These are phyloP conservation scores for Aureobasidium sp. DNA, from an alignment of 2,329 filamentous ascomycete species.

Conservation along the genomic window DNA sequence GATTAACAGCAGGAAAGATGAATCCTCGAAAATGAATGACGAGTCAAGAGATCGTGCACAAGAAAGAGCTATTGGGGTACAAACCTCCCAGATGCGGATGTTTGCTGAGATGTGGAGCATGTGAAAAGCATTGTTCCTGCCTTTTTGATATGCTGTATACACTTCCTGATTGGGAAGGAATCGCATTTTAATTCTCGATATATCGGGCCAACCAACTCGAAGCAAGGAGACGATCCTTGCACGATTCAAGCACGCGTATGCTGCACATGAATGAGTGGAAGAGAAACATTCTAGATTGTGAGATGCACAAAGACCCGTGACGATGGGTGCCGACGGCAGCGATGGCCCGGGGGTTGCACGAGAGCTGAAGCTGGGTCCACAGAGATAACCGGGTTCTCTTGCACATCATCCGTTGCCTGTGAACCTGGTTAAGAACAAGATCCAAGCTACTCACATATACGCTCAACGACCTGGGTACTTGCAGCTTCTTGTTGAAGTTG, in stretches of 20 bases:
- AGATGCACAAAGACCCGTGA: constrained; percentile 2
- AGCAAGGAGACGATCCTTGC: neutral
- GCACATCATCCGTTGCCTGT: neutral
- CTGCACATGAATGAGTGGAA: neutral
- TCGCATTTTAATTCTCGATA: neutral
- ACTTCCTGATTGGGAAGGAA: neutral
- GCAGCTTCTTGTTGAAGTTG: neutral
- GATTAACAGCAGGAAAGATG: neutral
- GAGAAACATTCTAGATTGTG: neutral
- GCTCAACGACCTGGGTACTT: neutral
- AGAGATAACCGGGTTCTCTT: constrained; percentile 1
- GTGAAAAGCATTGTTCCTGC: neutral
- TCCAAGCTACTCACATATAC: neutral
- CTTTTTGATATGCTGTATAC: neutral
- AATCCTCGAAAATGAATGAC: neutral
- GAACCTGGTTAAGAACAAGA: neutral
- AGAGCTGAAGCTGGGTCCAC: neutral
- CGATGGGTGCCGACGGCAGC: neutral
- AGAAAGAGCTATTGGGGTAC: neutral
- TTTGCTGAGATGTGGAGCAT: constrained; percentile 1
- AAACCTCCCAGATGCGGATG: neutral
- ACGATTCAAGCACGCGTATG: neutral
- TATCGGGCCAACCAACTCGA: neutral
- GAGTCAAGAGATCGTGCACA: neutral
- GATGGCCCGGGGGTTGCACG: neutral